Evolutionary conservation across 768 basidiomycete species (phyloP), one percentile per base, ranked within the genome.

Genomic region (Tylopilus vinaceipallidus): DNA sequence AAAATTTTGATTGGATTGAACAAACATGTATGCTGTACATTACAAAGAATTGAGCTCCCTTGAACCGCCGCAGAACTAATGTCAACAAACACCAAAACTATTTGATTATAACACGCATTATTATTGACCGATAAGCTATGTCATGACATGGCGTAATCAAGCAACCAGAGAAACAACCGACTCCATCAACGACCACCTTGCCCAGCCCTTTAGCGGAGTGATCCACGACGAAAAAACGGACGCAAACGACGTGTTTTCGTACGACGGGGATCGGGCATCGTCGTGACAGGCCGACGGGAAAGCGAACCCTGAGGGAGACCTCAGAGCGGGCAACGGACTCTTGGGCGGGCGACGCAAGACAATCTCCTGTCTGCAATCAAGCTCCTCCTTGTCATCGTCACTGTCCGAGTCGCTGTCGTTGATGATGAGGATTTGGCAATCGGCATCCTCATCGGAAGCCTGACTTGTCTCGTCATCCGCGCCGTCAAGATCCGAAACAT

Each of bases 151-250:
- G n/a, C n/a, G n/a, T n/a, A n/a, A n/a, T 38, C 27, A 50, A 5
- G 43, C 26, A 23, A 29, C 16, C n/a, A n/a, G n/a, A n/a, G n/a
- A n/a, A 43, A 60, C 45, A 41, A 59, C 53, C 13, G 52, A 58
- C 50, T 61, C 59, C 49, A 60, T 45, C 53, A 45, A 36, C 16
- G 53, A 49, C 43, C 45, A 39, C 52, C 38, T 49, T 29, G 22
- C 45, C 42, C 42, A 38, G 6, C 32, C 48, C 34, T 40, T 40
- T 26, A 62, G 27, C 16, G 54, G 55, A 10, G 45, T 50, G 47
- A 63, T 46, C 49, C 49, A 55, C 3, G 62, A 53, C 26, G 62
- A 42, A 44, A 63, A 58, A 50, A 60, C 26, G 36, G 50, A 48
- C 17, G 56, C 52, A 24, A 57, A 26, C 0, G 55, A 43, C 4